Evolutionary conservation across 768 basidiomycete species (phyloP), one percentile per base, ranked within the genome.

Genomic region (Leccinum fibrillosum): DNA sequence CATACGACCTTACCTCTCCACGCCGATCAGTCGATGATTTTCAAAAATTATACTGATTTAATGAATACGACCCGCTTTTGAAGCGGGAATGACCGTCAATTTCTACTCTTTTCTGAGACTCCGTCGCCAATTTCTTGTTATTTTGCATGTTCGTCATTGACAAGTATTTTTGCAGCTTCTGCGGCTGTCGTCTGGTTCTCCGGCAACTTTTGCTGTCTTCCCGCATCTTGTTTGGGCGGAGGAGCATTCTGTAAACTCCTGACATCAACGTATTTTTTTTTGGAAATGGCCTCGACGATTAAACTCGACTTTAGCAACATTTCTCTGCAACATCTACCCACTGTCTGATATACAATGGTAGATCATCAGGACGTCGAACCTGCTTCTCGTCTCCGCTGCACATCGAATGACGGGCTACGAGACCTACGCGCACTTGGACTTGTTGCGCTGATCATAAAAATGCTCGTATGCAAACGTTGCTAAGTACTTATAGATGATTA

Each of bases 31-130:
- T 59, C 56, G 30, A 59, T 59, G 52, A 60, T 60, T 3, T 11
- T 4, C 10, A 47, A 60, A 52, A 42, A 49, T 13, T n/a, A 59
- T 11, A 53, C 57, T 60, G 59, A 60, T 60, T 60, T 60, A 60
- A 60, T 60, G 58, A 59, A 59, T 57, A 57, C 37, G 58, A 59
- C 58, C 55, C 34, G 50, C 25, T 53, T 13, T 19, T 28, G 17
- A 26, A 42, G 56, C 19, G 59, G 59, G 57, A 53, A 59, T 53
- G 59, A 60, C 51, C 47, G 3, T 26, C n/a, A 23, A 28, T 23
- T n/a, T 10, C 19, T 44, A 44, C 32, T 32, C 32, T 44, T 44
- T 44, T 44, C 42, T 44, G 42, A 44, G 42, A 44, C 42, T 19
- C 42, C 2, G n/a, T 44, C 42, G 11, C 42, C 19, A 10, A 44